Percentiles rank a stretch among this genome's conserved stretches.
These are phyloP conservation scores for Albugo candida DNA, from an alignment of 352 stramenopile species.

Conservation along the genomic window DNA sequence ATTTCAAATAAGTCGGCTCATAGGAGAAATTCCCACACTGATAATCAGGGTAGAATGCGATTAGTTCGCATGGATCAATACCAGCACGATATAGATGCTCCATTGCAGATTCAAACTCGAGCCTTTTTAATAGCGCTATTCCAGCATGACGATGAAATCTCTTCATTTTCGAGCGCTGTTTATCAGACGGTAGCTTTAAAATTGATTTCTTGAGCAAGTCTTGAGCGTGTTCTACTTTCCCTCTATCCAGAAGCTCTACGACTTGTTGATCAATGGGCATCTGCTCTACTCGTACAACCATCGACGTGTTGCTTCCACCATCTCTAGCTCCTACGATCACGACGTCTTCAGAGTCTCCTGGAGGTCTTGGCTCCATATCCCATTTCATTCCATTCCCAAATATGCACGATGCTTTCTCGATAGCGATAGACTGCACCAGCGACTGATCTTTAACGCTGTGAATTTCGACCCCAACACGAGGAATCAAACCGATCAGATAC, in stretches of 20 bases:
- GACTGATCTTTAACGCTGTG: constrained; percentile 48
- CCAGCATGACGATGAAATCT: constrained; percentile 72
- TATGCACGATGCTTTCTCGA: constrained; percentile 42
- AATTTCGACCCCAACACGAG: constrained; percentile 63
- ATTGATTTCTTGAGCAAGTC: constrained; percentile 74
- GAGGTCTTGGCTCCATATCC: constrained; percentile 66
- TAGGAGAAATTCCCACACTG: constrained; percentile 70
- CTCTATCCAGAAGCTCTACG: constrained; percentile 62
- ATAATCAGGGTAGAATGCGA: constrained; percentile 71
- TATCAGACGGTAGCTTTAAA: constrained; percentile 40
- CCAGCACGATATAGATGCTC: constrained; percentile 77
- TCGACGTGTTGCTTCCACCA: constrained; percentile 26
- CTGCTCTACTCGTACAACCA: constrained; percentile 67
- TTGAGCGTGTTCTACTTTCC: constrained; percentile 68
- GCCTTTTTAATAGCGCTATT: constrained; percentile 46
- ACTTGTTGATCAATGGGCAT: constrained; percentile 76
- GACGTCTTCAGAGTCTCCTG: constrained; percentile 55
- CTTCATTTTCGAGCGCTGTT: constrained; percentile 77
- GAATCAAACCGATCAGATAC: constrained; percentile 59
- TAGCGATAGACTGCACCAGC: constrained; percentile 51
- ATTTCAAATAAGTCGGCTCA: constrained; percentile 61
- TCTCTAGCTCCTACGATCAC: constrained; percentile 57
- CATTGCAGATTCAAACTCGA: constrained; percentile 55
- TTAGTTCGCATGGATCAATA: constrained; percentile 70
- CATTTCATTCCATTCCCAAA: constrained; percentile 84